Conservation (phyloP, 2,329 filamentous ascomycete genomes). For the Pochonia chlamydosporia region DNA sequence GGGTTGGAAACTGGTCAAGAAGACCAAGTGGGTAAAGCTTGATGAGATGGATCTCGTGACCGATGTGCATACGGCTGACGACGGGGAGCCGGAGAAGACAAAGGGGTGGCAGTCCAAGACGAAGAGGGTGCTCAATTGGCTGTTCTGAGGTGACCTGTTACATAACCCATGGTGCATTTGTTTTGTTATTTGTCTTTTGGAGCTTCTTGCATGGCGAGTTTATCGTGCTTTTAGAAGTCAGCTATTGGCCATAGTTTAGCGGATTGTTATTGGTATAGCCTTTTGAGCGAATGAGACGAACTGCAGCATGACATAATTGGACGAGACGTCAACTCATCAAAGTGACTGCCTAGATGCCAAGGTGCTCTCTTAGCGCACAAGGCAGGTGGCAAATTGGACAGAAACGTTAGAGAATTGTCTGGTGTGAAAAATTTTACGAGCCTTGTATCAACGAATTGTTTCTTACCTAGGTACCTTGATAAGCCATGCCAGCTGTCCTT, state of each 20-base stretch:
- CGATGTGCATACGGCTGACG: slow-evolving; percentile 49
- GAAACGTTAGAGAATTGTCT: no score
- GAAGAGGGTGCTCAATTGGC: slow-evolving; percentile 25
- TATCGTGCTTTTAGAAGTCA: no score
- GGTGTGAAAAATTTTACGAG: no score
- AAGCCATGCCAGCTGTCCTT: not conserved
- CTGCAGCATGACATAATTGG: no score
- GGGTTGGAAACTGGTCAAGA: slow-evolving; percentile 66
- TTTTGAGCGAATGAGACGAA: not conserved
- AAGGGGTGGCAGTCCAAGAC: slow-evolving; percentile 42
- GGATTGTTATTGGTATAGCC: not conserved
- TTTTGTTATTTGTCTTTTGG: not conserved
- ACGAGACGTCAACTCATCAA: no score
- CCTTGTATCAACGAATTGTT: no score
- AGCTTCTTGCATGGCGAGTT: no score
- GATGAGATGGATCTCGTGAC: slow-evolving; percentile 58
- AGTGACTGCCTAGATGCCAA: no score
- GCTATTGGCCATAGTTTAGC: no score
- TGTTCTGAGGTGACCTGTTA: slow-evolving; percentile 18
- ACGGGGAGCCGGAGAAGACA: slow-evolving; percentile 18
- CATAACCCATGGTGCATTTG: not conserved
- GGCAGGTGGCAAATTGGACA: no score
- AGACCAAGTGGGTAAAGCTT: slow-evolving; percentile 50
- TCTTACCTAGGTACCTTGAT: no score
- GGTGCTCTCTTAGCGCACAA: no score